Conservation (phyloP, 1,284 basidiomycete species). For the Naganishia sp. region DNA sequence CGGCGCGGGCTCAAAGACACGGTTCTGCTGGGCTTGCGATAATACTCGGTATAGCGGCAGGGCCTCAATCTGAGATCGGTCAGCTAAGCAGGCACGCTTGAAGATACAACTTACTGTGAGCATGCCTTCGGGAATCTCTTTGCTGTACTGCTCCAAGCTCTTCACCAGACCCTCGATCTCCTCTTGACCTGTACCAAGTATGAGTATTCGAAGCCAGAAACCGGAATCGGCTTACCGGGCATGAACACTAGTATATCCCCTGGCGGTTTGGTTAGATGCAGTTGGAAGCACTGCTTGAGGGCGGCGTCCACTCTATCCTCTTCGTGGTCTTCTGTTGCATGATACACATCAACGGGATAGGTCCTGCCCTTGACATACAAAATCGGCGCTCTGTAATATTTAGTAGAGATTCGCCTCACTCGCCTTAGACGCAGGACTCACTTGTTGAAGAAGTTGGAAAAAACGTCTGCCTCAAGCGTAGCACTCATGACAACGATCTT, state of each 20-base stretch:
- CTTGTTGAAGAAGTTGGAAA: constrained; percentile 83
- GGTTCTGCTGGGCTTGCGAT: constrained; percentile 57
- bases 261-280: constrained; percentile 74
- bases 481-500: constrained; percentile 98
- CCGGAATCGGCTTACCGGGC: constrained; percentile 61
- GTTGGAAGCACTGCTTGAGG: constrained; percentile 84
- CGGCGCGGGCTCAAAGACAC: constrained; percentile 68
- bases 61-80: constrained; percentile 62
- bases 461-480: constrained; percentile 91
- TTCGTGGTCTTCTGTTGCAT: constrained; percentile 73
- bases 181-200: constrained; percentile 69
- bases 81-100: constrained; percentile 4
- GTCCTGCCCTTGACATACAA: constrained; percentile 91
- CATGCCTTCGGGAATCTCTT: constrained; percentile 63
- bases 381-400: constrained; percentile 68
- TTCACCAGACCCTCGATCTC: constrained; percentile 88
- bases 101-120: constrained; percentile 55
- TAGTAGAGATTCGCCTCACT: neutral
- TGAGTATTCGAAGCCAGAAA: neutral
- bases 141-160: constrained; percentile 65
- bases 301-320: constrained; percentile 87
- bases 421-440: constrained; percentile 54
- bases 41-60: constrained; percentile 84
- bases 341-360: constrained; percentile 80
- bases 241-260: constrained; percentile 91